Base-by-base conservation (phyloP, 371 early-diverging fungal genomes). In the Mucor indicus region DNA sequence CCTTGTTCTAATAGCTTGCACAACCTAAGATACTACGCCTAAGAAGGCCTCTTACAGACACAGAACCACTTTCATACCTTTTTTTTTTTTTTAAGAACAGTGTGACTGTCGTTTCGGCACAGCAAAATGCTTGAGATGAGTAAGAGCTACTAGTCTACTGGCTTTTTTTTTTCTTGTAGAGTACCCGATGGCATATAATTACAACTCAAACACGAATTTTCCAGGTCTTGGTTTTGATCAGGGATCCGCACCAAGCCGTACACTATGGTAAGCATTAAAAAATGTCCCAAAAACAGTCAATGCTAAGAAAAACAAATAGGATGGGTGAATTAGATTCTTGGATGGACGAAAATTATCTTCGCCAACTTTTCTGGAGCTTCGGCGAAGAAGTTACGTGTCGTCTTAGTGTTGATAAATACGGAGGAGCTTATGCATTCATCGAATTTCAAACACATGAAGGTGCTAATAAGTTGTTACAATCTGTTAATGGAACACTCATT, bases 301-400 rank as follows among this genome's bases (percentile, higher is more conserved):
- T 12, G 6, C 30, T 29, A 8, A 12, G 30, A 29, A 29, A 29
- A 29, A 29, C 30, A 8, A 12, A 40, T 40, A 64, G 86, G 86
- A 85, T 85, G 86, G 87, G 87, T 44, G 88, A 87, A 53, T 68
- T 90, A 21, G 89, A 88, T 39, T 63, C 80, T 2, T 89, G 90
- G 89, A 89, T 89, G 90, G 86, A 86, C 55, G 89, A 90, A 36
- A 76, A 72, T 50, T 87, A 72, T 57, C 60, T 90, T 23, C 64
- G 80, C 13, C 76, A 79, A 52, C 46, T 83, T 6, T 90, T 85
- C 86, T 81, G 68, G 37, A 66, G 53, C 20, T 39, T 81, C 23
- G 89, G 88, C 19, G 83, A 87, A 52, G 47, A 62, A 22, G 87
- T 90, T 10, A 60, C 55, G 9, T 46, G 43, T 25, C 48, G 42